These are phyloP conservation scores for Clausena lansium DNA, from an alignment of 345 rosid genomes.

Conservation along the genomic window DNA sequence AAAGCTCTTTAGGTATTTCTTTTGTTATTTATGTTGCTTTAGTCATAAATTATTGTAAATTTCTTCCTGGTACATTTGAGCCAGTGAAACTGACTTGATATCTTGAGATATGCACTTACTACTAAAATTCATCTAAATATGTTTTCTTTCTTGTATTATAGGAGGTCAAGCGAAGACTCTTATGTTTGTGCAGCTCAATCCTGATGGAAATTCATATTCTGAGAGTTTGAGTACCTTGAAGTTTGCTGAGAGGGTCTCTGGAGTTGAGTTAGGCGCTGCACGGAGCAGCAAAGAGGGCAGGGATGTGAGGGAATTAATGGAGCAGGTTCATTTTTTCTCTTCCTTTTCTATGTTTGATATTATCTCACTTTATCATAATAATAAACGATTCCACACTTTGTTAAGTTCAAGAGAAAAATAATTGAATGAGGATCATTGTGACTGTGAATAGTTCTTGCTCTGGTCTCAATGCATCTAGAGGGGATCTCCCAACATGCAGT, in stretches of 20 bases:
- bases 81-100: background rate
- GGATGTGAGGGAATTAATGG: slow-evolving; percentile 82
- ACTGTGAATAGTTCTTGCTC: background rate
- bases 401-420: background rate
- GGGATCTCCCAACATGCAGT: background rate
- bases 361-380: background rate
- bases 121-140: background rate
- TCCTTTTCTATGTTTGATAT: background rate
- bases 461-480: background rate
- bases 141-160: slow-evolving; percentile 24
- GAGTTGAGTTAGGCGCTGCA: slow-evolving; percentile 96
- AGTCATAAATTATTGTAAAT: background rate
- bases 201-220: slow-evolving; percentile 67
- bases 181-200: slow-evolving; percentile 97
- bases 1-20: slow-evolving; percentile 66
- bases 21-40: background rate
- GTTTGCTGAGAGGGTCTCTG: slow-evolving; percentile 95
- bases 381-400: background rate
- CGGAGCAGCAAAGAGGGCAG: slow-evolving; percentile 76
- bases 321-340: slow-evolving; percentile 52
- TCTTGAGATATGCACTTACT: background rate
- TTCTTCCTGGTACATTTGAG: background rate
- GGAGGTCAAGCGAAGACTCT: slow-evolving; percentile 98
- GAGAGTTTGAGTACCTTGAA: slow-evolving; percentile 87
- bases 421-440: background rate